phyloP scores from a whole-genome alignment of 2,329 filamentous ascomycete species.

The Incumbomyces delicatus region DNA sequence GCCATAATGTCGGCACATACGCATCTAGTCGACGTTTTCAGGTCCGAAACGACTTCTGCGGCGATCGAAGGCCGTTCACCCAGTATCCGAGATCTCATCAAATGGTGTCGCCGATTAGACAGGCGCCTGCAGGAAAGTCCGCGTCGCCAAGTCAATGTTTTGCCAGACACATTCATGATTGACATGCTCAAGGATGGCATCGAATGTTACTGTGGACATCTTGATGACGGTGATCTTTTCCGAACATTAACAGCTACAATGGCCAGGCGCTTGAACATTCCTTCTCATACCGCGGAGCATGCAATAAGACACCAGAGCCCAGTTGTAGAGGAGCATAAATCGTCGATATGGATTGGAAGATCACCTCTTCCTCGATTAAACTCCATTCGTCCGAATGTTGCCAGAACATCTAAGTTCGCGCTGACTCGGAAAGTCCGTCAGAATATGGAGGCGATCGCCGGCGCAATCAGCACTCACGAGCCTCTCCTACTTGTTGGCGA shows the following conservation, averaged over 20 bases:
- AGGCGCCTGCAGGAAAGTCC: slow-evolving; percentile 46
- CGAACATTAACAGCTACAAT: slow-evolving; percentile 73
- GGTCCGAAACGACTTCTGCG: slow-evolving; percentile 10
- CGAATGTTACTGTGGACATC: slow-evolving; percentile 80
- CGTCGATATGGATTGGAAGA: slow-evolving; percentile 54
- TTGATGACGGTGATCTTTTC: slow-evolving; percentile 56
- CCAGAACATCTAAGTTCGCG: slow-evolving; percentile 54
- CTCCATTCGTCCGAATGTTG: slow-evolving; percentile 29
- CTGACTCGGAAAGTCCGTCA: slow-evolving; percentile 76
- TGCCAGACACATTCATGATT: slow-evolving; percentile 63
- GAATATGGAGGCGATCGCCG: slow-evolving; percentile 78
- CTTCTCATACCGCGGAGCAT: slow-evolving; percentile 69
- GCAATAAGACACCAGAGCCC: slow-evolving; percentile 44
- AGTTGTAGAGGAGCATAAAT: slow-evolving; percentile 60
- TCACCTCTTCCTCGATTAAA: slow-evolving; percentile 46
- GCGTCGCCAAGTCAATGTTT: slow-evolving; percentile 42
- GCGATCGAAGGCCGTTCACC: slow-evolving; percentile 44
- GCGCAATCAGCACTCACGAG: slow-evolving; percentile 73
- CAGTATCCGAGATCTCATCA: slow-evolving; percentile 71
- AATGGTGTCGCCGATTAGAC: slow-evolving; percentile 75
- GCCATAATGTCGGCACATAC: slow-evolving; percentile 50
- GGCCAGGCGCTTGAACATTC: slow-evolving; percentile 48
- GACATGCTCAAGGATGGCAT: slow-evolving; percentile 88
- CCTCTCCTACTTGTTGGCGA: slow-evolving; percentile 93
- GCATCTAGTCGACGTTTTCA: slow-evolving; percentile 30